A percentile compares a stretch with the other conserved stretches of the same genome.
Evolutionary conservation across 441 rosid species (phyloP).

Genomic region (Dalechampia spathulata): DNA sequence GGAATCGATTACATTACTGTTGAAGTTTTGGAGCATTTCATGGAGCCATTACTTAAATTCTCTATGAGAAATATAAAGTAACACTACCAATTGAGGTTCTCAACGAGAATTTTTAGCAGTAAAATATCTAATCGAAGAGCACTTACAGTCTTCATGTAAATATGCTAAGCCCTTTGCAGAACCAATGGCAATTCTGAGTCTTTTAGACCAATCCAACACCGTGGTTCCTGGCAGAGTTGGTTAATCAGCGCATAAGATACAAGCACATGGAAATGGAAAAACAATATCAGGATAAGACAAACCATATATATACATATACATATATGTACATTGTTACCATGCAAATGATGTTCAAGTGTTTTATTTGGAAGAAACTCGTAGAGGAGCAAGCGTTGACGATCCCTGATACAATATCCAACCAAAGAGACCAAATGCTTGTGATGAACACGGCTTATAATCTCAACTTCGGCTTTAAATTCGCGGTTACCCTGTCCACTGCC

Average conservation of each 20-base stretch:
- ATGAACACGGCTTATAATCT: slow-evolving; percentile 87
- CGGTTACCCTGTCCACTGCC: slow-evolving; percentile 92
- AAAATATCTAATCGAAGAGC: neutral
- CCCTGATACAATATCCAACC: slow-evolving; percentile 68
- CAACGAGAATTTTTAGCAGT: neutral
- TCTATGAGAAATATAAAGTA: too few species aligned
- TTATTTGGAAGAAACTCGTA: slow-evolving; percentile 81
- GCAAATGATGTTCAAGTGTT: slow-evolving; percentile 77
- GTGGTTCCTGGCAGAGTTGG: slow-evolving; percentile 29
- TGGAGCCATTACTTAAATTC: too few species aligned
- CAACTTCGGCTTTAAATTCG: slow-evolving; percentile 86
- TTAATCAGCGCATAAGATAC: neutral
- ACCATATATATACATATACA: too few species aligned
- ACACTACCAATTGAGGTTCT: too few species aligned
- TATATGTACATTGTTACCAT: too few species aligned
- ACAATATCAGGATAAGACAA: neutral
- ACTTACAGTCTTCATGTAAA: slow-evolving; percentile 89
- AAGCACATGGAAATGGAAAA: slow-evolving; percentile 3
- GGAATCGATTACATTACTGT: slow-evolving; percentile 6
- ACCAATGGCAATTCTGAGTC: slow-evolving; percentile 73
- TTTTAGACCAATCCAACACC: slow-evolving; percentile 62
- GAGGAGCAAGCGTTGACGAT: slow-evolving; percentile 57
- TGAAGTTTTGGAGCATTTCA: too few species aligned
- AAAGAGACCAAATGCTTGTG: slow-evolving; percentile 81
- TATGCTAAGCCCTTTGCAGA: slow-evolving; percentile 93